Percentiles rank a stretch among this genome's conserved stretches.
Evolutionary conservation across 148 eudicot genomes (phyloP).

Genomic region (Nyssa sinensis): DNA sequence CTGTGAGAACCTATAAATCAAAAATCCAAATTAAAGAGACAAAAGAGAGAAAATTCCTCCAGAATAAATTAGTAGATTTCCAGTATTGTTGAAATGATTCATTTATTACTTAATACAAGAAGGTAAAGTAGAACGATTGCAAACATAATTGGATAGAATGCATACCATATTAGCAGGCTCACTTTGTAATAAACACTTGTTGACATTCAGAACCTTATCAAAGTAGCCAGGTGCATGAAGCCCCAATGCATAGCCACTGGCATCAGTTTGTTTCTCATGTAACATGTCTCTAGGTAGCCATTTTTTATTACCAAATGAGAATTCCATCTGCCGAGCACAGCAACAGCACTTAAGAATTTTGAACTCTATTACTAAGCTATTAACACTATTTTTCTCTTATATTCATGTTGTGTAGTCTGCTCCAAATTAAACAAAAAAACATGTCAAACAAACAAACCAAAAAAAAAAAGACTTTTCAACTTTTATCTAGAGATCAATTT

Average conservation of each 20-base stretch:
- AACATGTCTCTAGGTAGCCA: constrained; percentile 73
- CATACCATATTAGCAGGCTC: constrained; percentile 80
- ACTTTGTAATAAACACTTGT: constrained; percentile 85
- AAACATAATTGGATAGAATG: not conserved
- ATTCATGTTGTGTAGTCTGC: no score
- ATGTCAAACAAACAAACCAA: no score
- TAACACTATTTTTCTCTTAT: not conserved
- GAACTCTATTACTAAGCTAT: not conserved
- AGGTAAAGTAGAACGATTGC: not conserved
- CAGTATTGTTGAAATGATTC: not conserved
- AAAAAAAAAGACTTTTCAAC: not conserved
- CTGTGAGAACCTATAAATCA: constrained; percentile 82
- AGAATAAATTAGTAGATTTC: not conserved
- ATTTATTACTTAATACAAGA: not conserved
- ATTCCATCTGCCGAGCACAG: constrained; percentile 74
- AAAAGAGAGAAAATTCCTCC: not conserved
- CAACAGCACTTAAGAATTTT: constrained; percentile 1
- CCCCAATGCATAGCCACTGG: constrained; percentile 67
- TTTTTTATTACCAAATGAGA: constrained; percentile 65
- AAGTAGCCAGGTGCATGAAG: constrained; percentile 97
- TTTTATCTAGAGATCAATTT: not conserved
- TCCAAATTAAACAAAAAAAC: no score
- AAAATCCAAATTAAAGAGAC: constrained; percentile 30
- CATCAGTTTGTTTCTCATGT: constrained; percentile 39
- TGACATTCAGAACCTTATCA: constrained; percentile 79